These are phyloP conservation scores for Candida parachauliodes DNA, from an alignment of 805 yeast species.

Conservation along the genomic window DNA sequence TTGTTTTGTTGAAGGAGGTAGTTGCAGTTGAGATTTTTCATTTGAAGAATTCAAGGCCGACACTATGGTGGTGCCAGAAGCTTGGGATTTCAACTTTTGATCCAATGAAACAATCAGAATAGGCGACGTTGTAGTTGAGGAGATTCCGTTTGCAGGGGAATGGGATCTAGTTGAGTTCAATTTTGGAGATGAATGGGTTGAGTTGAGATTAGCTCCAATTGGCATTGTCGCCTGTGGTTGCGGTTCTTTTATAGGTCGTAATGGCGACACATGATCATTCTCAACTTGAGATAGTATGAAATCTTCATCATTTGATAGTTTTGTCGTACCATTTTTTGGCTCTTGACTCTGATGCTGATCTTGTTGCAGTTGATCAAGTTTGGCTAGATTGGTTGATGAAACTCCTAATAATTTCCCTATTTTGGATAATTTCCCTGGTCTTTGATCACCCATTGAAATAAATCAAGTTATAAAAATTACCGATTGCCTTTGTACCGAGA, in stretches of 20 bases:
- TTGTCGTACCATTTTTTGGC: not conserved
- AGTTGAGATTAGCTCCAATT: not conserved
- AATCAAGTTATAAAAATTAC: no score
- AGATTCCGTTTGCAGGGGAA: slow-evolving; percentile 1
- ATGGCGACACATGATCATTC: slow-evolving; percentile 7
- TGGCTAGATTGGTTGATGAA: slow-evolving; percentile 6
- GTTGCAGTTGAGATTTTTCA: slow-evolving; percentile 1
- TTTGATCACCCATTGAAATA: slow-evolving; percentile 11
- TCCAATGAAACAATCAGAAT: slow-evolving; percentile 7
- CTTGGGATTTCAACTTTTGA: slow-evolving; percentile 8
- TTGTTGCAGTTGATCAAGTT: not conserved
- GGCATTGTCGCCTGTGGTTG: slow-evolving; percentile 5
- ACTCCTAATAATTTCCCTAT: slow-evolving; percentile 10
- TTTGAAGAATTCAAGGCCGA: not conserved
- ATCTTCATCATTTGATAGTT: slow-evolving; percentile 2
- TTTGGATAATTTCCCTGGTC: slow-evolving; percentile 7
- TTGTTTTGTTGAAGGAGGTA: slow-evolving; percentile 4
- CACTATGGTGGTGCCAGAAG: not conserved
- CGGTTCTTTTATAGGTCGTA: slow-evolving; percentile 9
- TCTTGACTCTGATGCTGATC: not conserved
- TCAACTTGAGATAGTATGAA: slow-evolving; percentile 8
- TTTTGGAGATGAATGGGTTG: slow-evolving; percentile 7
- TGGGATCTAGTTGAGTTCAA: slow-evolving; percentile 7
- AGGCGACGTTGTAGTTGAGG: slow-evolving; percentile 9
- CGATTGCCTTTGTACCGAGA: no score